A percentile compares a stretch with the other conserved stretches of the same genome.
phyloP scores from a whole-genome alignment of 2,329 filamentous ascomycete species.

The Metarhizium sp. region DNA sequence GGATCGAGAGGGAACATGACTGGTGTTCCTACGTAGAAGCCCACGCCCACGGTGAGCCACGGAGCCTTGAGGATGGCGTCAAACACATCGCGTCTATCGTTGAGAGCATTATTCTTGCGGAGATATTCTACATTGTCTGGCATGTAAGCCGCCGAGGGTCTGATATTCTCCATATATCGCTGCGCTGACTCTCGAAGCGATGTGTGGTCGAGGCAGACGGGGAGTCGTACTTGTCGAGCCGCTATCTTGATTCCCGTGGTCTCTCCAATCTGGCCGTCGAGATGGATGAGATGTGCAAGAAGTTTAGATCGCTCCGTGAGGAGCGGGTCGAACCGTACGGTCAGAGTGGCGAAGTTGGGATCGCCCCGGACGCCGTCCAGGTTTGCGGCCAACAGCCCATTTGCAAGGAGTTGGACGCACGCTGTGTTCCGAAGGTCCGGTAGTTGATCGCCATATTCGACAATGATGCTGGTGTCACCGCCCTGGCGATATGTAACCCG shows the following conservation, averaged over 20 bases:
- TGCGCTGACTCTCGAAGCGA: constrained; percentile 25
- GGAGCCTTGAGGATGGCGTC: constrained; percentile 21
- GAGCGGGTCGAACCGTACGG: constrained; percentile 11
- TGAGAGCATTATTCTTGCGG: constrained; percentile 25
- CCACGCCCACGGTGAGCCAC: constrained; percentile 16
- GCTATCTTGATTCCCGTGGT: constrained; percentile 10
- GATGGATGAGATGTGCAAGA: constrained; percentile 6
- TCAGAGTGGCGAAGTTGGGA: constrained; percentile 12
- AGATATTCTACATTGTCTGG: constrained; percentile 49
- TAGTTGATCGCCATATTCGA: constrained; percentile 47
- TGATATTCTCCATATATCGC: constrained; percentile 50
- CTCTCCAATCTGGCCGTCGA: constrained; percentile 9
- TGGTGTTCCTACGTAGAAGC: constrained; percentile 23
- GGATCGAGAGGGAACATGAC: constrained; percentile 11
- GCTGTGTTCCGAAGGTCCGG: constrained; percentile 44
- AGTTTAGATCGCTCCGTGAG: constrained; percentile 8
- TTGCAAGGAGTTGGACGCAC: constrained; percentile 9
- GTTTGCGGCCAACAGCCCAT: constrained; percentile 1
- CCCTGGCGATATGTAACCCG: constrained; percentile 31
- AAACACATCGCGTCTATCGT: constrained; percentile 20
- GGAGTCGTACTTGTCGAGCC: constrained; percentile 18
- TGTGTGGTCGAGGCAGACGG: constrained; percentile 21
- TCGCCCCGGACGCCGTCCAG: constrained; percentile 7
- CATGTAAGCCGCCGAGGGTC: constrained; percentile 49
- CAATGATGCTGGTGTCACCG: constrained; percentile 41